Percentiles rank a stretch among this genome's conserved stretches.
These are phyloP conservation scores for Limnanthes douglasii DNA, from an alignment of 345 rosid genomes.

Conservation along the genomic window DNA sequence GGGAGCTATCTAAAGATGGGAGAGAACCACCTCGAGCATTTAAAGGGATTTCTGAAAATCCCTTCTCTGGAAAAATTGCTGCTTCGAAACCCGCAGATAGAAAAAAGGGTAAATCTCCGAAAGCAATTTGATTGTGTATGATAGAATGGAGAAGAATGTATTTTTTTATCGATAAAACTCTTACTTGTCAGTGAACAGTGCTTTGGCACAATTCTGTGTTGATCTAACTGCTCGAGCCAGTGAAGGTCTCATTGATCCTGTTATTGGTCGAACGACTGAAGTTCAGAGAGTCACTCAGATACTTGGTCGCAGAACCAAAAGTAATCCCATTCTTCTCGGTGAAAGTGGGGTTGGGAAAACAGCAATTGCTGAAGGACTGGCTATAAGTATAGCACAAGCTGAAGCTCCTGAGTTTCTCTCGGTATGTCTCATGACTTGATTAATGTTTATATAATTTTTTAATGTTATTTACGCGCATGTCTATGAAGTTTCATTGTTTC, in stretches of 20 bases:
- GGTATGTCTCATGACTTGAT: slow-evolving; percentile 41
- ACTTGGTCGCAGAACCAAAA: slow-evolving; percentile 85
- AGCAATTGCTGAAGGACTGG: slow-evolving; percentile 95
- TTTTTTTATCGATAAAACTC: slow-evolving; percentile 5
- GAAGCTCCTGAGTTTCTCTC: slow-evolving; percentile 66
- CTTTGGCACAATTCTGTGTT: slow-evolving; percentile 80
- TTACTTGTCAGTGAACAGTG: slow-evolving; percentile 41
- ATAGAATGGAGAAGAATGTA: slow-evolving; percentile 1
- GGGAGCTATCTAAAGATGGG: slow-evolving; percentile 88
- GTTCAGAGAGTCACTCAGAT: slow-evolving; percentile 74
- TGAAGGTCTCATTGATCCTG: slow-evolving; percentile 86
- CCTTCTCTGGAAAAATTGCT: slow-evolving; percentile 22
- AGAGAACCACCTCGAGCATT: slow-evolving; percentile 51
- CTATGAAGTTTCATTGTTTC: slow-evolving; percentile 12
- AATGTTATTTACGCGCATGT: slow-evolving; percentile 5
- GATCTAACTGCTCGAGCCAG: slow-evolving; percentile 87
- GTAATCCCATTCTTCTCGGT: slow-evolving; percentile 95
- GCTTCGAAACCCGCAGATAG: slow-evolving; percentile 25
- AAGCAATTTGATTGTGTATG: slow-evolving; percentile 3
- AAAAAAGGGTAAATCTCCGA: slow-evolving; percentile 28
- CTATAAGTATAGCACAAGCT: slow-evolving; percentile 58
- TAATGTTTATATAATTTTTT: not conserved
- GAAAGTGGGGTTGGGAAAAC: slow-evolving; percentile 99
- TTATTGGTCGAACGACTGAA: slow-evolving; percentile 74
- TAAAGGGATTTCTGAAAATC: slow-evolving; percentile 26